phyloP scores from a whole-genome alignment of 257 asterid genomes.

The Nicotiana noctiflora region DNA sequence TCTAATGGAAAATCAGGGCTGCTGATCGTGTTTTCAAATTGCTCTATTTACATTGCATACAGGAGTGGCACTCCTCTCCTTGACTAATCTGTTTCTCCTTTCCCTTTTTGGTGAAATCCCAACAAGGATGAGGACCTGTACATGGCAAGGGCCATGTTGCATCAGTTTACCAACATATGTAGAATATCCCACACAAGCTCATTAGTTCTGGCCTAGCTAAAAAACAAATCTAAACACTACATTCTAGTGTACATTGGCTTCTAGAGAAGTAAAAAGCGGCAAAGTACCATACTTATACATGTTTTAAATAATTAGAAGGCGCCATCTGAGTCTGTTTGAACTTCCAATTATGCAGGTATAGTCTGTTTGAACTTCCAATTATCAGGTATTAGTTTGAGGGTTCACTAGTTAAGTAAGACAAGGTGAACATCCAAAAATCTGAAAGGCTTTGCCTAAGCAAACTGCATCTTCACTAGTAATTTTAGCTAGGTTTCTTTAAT shows the following conservation, averaged over 20 bases:
- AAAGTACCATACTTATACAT: not conserved
- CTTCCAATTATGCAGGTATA: not conserved
- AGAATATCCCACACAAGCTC: not conserved
- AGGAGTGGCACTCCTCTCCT: not conserved
- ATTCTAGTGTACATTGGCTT: not conserved
- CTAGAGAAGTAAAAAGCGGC: not conserved
- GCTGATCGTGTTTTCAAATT: not conserved
- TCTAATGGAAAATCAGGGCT: not conserved
- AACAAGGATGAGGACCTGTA: not conserved
- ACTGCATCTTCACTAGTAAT: not conserved
- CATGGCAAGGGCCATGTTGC: not conserved
- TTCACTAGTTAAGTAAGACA: not conserved
- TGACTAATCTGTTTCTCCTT: not conserved
- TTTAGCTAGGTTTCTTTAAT: not conserved
- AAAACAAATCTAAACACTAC: not conserved
- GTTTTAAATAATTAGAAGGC: not conserved
- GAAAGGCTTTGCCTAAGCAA: not conserved
- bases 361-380: not conserved
- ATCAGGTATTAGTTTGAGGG: not conserved
- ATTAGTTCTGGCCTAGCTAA: not conserved
- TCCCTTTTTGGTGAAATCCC: not conserved
- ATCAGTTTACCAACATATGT: not conserved
- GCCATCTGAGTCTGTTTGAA: not conserved
- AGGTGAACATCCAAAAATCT: not conserved
- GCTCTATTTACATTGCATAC: not conserved